phyloP scores from a whole-genome alignment of 352 stramenopile species.

The Globisporangium camurandrum region DNA sequence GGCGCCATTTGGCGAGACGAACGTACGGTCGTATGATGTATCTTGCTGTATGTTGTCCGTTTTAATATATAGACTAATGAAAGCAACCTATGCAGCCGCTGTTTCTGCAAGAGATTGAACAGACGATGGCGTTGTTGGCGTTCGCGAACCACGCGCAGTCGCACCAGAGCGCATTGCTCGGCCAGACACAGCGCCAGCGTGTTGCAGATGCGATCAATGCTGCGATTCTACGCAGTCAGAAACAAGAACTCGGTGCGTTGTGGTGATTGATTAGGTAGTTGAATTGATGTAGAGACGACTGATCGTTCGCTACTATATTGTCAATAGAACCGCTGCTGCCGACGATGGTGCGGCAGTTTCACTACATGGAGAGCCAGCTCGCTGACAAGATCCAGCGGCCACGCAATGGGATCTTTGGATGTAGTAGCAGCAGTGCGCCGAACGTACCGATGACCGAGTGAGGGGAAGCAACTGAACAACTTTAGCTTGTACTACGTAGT shows the following conservation, averaged over 20 bases:
- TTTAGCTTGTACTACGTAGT: no score
- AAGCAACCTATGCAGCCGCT: slow-evolving; percentile 32
- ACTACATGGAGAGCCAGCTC: slow-evolving; percentile 73
- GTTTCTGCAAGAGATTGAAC: slow-evolving; percentile 70
- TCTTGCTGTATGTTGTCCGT: not conserved
- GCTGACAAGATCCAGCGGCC: slow-evolving; percentile 47
- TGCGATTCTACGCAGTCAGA: slow-evolving; percentile 60
- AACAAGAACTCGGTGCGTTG: slow-evolving; percentile 59
- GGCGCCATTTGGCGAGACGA: slow-evolving; percentile 65
- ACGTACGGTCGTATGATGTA: slow-evolving; percentile 26
- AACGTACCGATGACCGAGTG: no score
- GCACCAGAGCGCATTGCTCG: slow-evolving; percentile 44
- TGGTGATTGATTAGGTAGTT: not conserved
- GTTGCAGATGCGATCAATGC: slow-evolving; percentile 73
- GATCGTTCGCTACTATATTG: no score
- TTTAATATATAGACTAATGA: no score
- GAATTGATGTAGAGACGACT: not conserved
- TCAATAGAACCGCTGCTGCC: slow-evolving; percentile 55
- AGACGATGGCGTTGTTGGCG: slow-evolving; percentile 69
- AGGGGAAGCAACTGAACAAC: no score
- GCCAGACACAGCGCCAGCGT: slow-evolving; percentile 51
- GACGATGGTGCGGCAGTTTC: slow-evolving; percentile 71
- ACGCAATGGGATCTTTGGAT: slow-evolving; percentile 44
- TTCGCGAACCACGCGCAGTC: slow-evolving; percentile 62
- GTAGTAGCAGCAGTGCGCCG: no score